A percentile compares a stretch with the other conserved stretches of the same genome.
Conservation (phyloP, 495 filamentous ascomycete genomes). For the Penicillium waksmanii region DNA sequence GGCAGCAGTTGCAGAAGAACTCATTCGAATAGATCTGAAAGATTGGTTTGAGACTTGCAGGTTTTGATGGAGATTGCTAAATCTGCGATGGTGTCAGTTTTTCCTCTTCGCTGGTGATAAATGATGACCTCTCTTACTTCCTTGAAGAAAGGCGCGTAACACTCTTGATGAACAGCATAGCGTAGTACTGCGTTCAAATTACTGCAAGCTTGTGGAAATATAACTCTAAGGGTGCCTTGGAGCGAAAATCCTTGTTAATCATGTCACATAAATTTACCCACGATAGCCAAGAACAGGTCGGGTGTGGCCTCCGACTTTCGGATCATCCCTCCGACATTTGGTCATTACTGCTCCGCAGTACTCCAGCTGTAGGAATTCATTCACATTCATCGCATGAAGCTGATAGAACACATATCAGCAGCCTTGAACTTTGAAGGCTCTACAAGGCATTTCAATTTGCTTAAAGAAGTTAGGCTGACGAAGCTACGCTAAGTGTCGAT, state of each 20-base stretch:
- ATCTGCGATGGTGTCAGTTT: background rate
- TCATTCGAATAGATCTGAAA: slow-evolving; percentile 15
- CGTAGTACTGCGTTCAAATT: background rate
- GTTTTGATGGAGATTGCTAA: background rate
- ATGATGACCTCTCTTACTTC: background rate
- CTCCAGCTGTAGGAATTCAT: too few relatives aligned
- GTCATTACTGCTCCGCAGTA: too few relatives aligned
- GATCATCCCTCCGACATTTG: background rate
- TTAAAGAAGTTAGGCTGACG: too few relatives aligned
- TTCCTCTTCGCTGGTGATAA: background rate
- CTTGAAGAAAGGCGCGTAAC: background rate
- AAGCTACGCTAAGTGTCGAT: too few relatives aligned
- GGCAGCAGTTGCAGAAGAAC: slow-evolving; percentile 20
- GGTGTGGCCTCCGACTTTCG: background rate
- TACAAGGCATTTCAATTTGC: too few relatives aligned
- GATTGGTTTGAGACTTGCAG: background rate
- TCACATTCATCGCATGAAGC: too few relatives aligned
- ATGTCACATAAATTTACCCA: background rate
- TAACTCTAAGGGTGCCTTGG: too few relatives aligned
- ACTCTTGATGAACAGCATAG: background rate
- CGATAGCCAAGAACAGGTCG: background rate
- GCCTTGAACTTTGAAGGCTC: too few relatives aligned
- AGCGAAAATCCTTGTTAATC: background rate
- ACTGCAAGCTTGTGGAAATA: too few relatives aligned
- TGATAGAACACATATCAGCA: too few relatives aligned